Evolutionary conservation across 371 early-diverging fungal genomes (phyloP).

Genomic region (Mortierella sp.): DNA sequence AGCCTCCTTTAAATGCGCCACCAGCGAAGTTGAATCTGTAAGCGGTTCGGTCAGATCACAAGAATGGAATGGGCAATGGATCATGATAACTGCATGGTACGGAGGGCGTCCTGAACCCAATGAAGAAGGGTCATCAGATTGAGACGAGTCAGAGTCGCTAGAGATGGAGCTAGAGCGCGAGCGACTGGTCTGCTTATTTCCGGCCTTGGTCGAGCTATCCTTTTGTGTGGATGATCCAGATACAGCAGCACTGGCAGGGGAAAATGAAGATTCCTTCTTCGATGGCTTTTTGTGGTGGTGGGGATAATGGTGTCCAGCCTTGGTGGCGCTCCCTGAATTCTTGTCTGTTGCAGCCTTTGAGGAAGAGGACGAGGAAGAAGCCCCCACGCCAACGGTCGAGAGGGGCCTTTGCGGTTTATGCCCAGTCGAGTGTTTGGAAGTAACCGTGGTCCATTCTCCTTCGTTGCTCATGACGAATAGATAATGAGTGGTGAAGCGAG

Average conservation of each 20-base stretch:
- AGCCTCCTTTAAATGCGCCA: slow-evolving; percentile 72
- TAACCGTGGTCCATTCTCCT: slow-evolving; percentile 57
- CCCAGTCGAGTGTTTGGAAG: slow-evolving; percentile 46
- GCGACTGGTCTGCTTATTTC: slow-evolving; percentile 19
- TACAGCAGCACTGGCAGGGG: slow-evolving; percentile 3
- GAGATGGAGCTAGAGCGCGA: slow-evolving; percentile 50
- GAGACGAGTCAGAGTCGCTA: slow-evolving; percentile 52
- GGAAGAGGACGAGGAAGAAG: slow-evolving; percentile 24
- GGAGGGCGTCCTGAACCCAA: slow-evolving; percentile 59
- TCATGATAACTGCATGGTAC: slow-evolving; percentile 71
- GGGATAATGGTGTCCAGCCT: slow-evolving; percentile 6
- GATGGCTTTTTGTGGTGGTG: slow-evolving; percentile 16
- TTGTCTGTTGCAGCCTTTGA: slow-evolving; percentile 22
- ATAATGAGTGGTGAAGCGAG: slow-evolving; percentile 3
- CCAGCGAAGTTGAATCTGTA: slow-evolving; percentile 74
- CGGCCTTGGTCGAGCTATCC: background rate
- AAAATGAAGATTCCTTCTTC: slow-evolving; percentile 26
- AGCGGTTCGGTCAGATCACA: slow-evolving; percentile 66
- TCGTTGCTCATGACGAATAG: slow-evolving; percentile 52
- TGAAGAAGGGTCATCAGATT: slow-evolving; percentile 37
- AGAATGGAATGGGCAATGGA: slow-evolving; percentile 66
- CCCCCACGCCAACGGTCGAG: slow-evolving; percentile 8
- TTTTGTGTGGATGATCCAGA: slow-evolving; percentile 7
- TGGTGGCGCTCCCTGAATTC: slow-evolving; percentile 9
- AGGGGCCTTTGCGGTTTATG: slow-evolving; percentile 44